Base-by-base conservation (phyloP, 345 rosid genomes). In the Gynandropsis gynandra region DNA sequence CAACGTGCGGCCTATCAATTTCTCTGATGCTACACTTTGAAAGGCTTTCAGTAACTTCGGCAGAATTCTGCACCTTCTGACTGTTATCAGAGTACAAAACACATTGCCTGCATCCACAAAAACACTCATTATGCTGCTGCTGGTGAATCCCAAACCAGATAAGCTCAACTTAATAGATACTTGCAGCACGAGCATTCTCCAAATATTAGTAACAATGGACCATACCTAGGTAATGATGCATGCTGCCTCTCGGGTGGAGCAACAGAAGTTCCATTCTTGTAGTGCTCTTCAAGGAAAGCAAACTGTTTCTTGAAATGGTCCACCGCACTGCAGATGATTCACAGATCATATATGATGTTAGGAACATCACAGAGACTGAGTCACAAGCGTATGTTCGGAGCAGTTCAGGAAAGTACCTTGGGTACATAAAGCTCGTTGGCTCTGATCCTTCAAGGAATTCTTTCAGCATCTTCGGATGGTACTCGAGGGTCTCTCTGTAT, bases 281-380 rank as follows among this genome's bases (percentile, higher is more conserved):
- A 86, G 68, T 86, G 94, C 72, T 89, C 97, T 74, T 89, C 97
- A 3, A 86, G 94, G 76, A 47, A 86, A 40, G 97, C 88, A 76
- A 89, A 89, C 54, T 89, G 97, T 79, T 89, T 89, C 76, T 89
- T 86, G 61, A 89, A 89, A 78, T 89, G 96, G 44, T 89, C 97
- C 47, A 86, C 97, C 2, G 97, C 97, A 72, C 97, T 89, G 81
- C 78, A 72, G 38, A 37, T 41, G 47, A 27, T 10, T 1, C 52
- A 47, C 13, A 42, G 47, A 14, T 42, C 47, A 42, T 9, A 4
- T 13, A 48, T 49, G 39, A 42, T 17, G 16, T 14, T 18, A 14
- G 8, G 52, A 39, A 64, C 43, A 46, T 51, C 16, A 52, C 16
- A 50, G 45, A 37, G n/a, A n/a, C n/a, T 0, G 31, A 45, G 48